These are phyloP conservation scores for Gremmenia infestans DNA, from an alignment of 2,329 filamentous ascomycete species.

Conservation along the genomic window DNA sequence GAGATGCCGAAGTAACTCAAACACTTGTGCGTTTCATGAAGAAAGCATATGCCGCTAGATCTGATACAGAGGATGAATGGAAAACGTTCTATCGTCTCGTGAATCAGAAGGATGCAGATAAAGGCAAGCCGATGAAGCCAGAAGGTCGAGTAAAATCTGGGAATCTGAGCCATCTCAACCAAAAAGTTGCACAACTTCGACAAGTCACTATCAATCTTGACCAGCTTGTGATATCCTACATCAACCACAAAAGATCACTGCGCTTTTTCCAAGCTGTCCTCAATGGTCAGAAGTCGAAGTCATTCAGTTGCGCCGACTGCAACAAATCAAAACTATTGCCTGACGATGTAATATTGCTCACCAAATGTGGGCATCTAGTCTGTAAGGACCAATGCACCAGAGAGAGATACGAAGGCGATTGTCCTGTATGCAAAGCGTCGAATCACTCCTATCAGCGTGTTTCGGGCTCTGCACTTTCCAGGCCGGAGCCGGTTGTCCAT, in stretches of 20 bases:
- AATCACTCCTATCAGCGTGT: neutral
- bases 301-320: neutral
- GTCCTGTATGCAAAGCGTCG: neutral
- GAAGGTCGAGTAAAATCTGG: neutral
- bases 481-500: neutral
- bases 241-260: neutral
- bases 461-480: neutral
- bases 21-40: neutral
- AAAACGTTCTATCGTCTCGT: constrained; percentile 23
- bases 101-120: neutral
- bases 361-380: constrained; percentile 47
- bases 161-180: neutral
- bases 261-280: neutral
- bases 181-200: neutral
- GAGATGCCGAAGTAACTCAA: constrained; percentile 3
- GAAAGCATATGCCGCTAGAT: constrained; percentile 13
- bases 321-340: neutral
- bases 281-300: neutral
- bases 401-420: constrained; percentile 1
- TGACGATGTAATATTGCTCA: constrained; percentile 36
- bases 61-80: constrained; percentile 27
- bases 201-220: neutral
- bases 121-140: neutral
- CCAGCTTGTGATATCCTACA: neutral
- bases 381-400: constrained; percentile 27